Evolutionary conservation across 2,329 filamentous ascomycete species (phyloP).

Genomic region (Phialophora tarda): DNA sequence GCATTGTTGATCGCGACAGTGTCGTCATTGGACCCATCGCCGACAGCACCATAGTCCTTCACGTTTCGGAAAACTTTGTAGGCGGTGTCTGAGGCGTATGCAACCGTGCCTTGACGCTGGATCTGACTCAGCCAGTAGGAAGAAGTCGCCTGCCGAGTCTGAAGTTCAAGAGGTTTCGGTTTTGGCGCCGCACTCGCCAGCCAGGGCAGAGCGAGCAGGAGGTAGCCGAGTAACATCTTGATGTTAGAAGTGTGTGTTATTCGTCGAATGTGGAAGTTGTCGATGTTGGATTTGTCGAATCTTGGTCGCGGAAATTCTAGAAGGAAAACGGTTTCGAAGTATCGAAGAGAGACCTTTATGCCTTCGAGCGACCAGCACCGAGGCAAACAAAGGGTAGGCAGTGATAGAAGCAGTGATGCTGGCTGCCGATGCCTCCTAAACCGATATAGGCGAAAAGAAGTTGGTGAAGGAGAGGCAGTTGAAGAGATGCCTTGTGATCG

Average conservation of each 20-base stretch:
- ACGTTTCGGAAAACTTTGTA: constrained; percentile 82
- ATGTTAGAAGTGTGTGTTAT: not conserved
- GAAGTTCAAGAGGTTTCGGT: constrained; percentile 10
- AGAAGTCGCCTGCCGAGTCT: constrained; percentile 30
- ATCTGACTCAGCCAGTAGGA: constrained; percentile 75
- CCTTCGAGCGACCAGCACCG: constrained; percentile 23
- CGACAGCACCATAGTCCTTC: constrained; percentile 74
- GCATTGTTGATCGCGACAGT: constrained; percentile 86
- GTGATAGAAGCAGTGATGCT: constrained; percentile 15
- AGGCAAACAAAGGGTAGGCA: constrained; percentile 10
- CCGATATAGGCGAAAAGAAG: not conserved
- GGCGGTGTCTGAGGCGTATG: constrained; percentile 55
- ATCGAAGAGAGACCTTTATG: constrained; percentile 2
- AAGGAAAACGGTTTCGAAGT: constrained; percentile 1
- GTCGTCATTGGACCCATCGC: constrained; percentile 76
- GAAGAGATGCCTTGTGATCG: constrained; percentile 12
- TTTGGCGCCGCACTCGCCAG: constrained; percentile 23
- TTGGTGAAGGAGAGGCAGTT: not conserved
- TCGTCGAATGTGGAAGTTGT: not conserved
- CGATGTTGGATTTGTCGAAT: not conserved
- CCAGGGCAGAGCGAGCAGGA: constrained; percentile 28
- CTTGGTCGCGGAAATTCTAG: not conserved
- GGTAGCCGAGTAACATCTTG: constrained; percentile 25
- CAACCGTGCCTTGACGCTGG: constrained; percentile 69
- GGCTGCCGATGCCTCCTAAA: constrained; percentile 1